Percentiles rank a stretch among this genome's conserved stretches.
Conservation (phyloP, 2,329 filamentous ascomycete genomes). For the Phialemonium atrogriseum region DNA sequence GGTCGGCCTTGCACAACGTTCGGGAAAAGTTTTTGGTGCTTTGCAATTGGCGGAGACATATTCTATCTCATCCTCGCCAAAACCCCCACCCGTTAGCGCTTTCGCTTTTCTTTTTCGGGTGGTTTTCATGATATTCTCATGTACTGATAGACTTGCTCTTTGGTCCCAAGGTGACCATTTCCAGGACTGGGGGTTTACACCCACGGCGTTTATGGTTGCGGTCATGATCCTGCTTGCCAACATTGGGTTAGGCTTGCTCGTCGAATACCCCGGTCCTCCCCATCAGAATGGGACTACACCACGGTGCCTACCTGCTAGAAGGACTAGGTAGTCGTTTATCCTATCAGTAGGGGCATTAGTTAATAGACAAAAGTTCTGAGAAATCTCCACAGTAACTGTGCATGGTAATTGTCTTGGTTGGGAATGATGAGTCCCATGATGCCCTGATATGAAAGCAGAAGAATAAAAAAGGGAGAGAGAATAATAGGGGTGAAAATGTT, state of each 20-base stretch:
- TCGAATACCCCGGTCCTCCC: slow-evolving; percentile 11
- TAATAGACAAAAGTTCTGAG: slow-evolving; percentile 16
- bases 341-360: slow-evolving; percentile 13
- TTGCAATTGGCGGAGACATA: slow-evolving; percentile 11
- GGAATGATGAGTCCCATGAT: background rate
- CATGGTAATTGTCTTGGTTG: background rate
- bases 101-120: background rate
- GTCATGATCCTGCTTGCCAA: slow-evolving; percentile 4
- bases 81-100: slow-evolving; percentile 8
- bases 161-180: slow-evolving; percentile 12
- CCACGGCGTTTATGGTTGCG: slow-evolving; percentile 17
- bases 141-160: slow-evolving; percentile 21
- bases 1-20: slow-evolving; percentile 13
- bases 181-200: slow-evolving; percentile 12
- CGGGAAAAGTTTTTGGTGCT: slow-evolving; percentile 22
- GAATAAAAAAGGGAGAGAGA: no score
- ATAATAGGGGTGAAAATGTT: no score
- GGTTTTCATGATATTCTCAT: slow-evolving; percentile 16
- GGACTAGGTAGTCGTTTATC: slow-evolving; percentile 10
- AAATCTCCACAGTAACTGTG: background rate
- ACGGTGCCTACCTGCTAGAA: slow-evolving; percentile 5
- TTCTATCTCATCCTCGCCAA: slow-evolving; percentile 8
- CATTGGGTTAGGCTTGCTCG: slow-evolving; percentile 7
- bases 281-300: slow-evolving; percentile 6
- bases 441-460: no score